Conservation (phyloP, 164 flowering plant genomes). For the Macadamia integrifolia region DNA sequence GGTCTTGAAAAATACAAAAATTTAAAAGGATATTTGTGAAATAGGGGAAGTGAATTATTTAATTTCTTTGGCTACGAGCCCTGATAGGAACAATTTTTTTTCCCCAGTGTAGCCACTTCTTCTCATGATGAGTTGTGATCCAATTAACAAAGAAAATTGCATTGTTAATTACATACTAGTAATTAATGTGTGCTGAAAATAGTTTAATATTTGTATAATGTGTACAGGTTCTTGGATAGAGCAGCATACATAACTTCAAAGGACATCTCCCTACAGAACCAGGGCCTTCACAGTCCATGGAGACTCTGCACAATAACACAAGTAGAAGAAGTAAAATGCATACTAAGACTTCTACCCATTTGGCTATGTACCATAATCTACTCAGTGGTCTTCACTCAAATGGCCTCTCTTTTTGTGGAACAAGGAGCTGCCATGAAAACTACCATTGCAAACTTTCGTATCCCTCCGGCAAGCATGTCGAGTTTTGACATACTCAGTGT, state of each 20-base stretch:
- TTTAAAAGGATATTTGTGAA: too few relatives aligned
- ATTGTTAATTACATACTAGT: too few relatives aligned
- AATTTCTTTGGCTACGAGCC: too few relatives aligned
- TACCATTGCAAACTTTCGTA: conserved; percentile 44
- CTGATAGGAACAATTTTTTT: too few relatives aligned
- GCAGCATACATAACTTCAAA: conserved; percentile 55
- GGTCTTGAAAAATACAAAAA: too few relatives aligned
- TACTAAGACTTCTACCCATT: conserved; percentile 76
- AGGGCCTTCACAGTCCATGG: conserved; percentile 49
- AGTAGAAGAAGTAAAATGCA: conserved; percentile 93
- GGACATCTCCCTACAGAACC: conserved; percentile 33
- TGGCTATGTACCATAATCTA: conserved; percentile 93
- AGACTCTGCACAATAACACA: conserved; percentile 71
- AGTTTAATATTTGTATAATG: too few relatives aligned
- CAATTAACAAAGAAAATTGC: too few relatives aligned
- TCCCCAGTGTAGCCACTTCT: too few relatives aligned
- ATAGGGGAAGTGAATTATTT: too few relatives aligned
- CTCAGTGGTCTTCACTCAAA: conserved; percentile 89
- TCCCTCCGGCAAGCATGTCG: conserved; percentile 98
- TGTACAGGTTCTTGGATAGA: conserved; percentile 67
- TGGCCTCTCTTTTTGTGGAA: conserved; percentile 94
- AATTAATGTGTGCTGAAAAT: too few relatives aligned
- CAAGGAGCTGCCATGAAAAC: conserved; percentile 92
- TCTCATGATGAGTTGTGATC: too few relatives aligned
- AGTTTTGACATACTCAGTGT: conserved; percentile 87